A percentile compares a stretch with the other conserved stretches of the same genome.
Conservation (phyloP, 495 filamentous ascomycete genomes). For the Ascodesmis nigricans region DNA sequence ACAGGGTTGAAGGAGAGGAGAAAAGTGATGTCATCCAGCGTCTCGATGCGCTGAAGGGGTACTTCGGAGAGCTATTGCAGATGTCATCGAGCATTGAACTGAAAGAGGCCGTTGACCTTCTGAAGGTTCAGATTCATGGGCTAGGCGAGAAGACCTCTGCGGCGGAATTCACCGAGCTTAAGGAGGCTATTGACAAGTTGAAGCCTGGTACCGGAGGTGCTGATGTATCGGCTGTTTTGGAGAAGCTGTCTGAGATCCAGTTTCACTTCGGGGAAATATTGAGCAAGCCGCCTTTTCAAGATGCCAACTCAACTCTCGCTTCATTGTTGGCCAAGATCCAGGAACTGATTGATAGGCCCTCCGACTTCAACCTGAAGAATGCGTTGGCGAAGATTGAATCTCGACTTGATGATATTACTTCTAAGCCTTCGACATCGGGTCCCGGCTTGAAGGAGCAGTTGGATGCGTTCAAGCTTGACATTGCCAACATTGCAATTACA, state of each 20-base stretch:
- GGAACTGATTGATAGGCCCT: conserved; percentile 6
- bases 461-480: not conserved
- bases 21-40: conserved; percentile 6
- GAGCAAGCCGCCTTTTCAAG: conserved; percentile 28
- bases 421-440: not conserved
- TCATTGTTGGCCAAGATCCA: conserved; percentile 25
- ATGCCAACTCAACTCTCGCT: conserved; percentile 26
- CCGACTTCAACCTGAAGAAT: conserved; percentile 5
- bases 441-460: not conserved
- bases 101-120: conserved; percentile 28
- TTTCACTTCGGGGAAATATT: conserved; percentile 32
- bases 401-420: conserved; percentile 9
- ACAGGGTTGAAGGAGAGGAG: conserved; percentile 1
- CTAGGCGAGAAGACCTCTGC: conserved; percentile 5
- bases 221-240: too few species aligned
- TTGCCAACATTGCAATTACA: not conserved
- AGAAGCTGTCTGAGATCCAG: too few species aligned
- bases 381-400: conserved; percentile 12
- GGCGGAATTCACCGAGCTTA: conserved; percentile 4
- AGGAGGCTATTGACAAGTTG: conserved; percentile 3
- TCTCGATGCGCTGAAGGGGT: conserved; percentile 8
- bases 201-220: not conserved
- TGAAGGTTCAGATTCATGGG: conserved; percentile 12
- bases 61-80: conserved; percentile 12
- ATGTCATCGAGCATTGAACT: conserved; percentile 34